phyloP scores from a whole-genome alignment of 2,329 filamentous ascomycete species.

The Colletotrichum tropicale region DNA sequence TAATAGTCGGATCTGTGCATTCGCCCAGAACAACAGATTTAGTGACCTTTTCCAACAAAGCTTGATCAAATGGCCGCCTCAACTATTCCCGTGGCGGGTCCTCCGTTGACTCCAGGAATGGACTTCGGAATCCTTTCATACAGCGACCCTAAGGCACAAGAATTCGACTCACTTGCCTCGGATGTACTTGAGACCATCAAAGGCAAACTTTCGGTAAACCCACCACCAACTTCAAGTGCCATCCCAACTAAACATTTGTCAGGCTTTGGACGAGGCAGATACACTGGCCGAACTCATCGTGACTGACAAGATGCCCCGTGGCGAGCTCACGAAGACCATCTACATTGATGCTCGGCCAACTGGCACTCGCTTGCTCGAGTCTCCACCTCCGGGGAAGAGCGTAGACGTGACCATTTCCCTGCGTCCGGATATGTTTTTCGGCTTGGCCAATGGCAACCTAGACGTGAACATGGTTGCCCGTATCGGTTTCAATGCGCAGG shows the following conservation, averaged over 20 bases:
- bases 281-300: neutral
- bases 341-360: neutral
- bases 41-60: neutral
- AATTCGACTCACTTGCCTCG: neutral
- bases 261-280: neutral
- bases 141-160: neutral
- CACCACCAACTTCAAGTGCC: neutral
- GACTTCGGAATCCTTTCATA: neutral
- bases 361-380: neutral
- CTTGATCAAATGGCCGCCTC: neutral
- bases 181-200: neutral
- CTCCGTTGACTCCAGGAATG: neutral
- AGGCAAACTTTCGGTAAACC: neutral
- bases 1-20: neutral
- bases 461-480: neutral
- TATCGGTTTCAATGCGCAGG: neutral
- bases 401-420: neutral
- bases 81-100: neutral
- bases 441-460: neutral
- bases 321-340: neutral
- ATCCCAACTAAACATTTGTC: neutral
- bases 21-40: neutral
- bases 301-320: neutral
- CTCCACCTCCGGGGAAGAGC: fast-evolving
- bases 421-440: neutral